A percentile compares a stretch with the other conserved stretches of the same genome.
Evolutionary conservation across 768 basidiomycete genomes (phyloP).

Genomic region (Auricularia sp.): DNA sequence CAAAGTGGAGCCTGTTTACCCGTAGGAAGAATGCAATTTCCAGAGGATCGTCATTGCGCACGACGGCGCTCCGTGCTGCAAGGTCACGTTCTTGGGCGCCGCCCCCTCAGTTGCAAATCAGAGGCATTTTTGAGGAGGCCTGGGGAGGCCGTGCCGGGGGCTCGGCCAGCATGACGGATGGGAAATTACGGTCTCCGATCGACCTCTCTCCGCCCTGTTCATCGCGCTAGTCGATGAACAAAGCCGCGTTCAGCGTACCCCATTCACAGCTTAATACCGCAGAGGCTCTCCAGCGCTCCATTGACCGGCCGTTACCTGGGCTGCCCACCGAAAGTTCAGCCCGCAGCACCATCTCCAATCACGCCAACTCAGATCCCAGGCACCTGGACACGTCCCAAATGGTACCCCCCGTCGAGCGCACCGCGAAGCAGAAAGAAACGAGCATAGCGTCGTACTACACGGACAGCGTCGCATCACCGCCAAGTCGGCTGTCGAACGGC

Average conservation of each 20-base stretch:
- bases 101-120: no score
- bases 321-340: neutral
- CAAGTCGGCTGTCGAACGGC: neutral
- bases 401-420: neutral
- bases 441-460: neutral
- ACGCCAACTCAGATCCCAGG: neutral
- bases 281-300: neutral
- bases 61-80: no score
- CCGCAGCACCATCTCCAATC: no score
- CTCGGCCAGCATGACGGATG: no score
- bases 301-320: neutral
- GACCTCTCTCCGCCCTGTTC: neutral
- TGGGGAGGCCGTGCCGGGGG: no score
- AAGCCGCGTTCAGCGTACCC: neutral
- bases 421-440: neutral
- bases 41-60: no score
- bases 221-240: slow-evolving; percentile 1
- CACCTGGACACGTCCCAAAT: neutral
- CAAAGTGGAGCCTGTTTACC: no score
- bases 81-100: no score
- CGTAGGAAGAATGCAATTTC: no score
- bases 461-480: neutral
- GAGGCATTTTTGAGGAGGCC: no score
- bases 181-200: no score
- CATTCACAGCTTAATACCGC: neutral